phyloP scores from a whole-genome alignment of 331 rosid genomes.

The Pyrus hybrid region DNA sequence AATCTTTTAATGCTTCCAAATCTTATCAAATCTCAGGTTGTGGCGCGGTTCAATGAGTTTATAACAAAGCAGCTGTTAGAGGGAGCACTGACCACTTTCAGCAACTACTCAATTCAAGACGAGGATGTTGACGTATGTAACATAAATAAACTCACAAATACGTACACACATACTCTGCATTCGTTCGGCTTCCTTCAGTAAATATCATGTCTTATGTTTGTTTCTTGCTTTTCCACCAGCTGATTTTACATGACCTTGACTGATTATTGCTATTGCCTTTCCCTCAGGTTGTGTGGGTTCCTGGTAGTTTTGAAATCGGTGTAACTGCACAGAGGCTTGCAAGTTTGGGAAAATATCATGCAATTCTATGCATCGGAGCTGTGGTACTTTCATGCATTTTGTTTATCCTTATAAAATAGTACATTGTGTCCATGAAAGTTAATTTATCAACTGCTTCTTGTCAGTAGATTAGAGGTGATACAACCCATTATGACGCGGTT shows the following conservation, averaged over 20 bases:
- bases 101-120: slow-evolving; percentile 60
- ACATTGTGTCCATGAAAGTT: neutral
- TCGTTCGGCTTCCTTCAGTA: no score
- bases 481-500: slow-evolving; percentile 88
- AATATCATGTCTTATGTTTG: neutral
- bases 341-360: slow-evolving; percentile 66
- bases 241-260: neutral
- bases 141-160: neutral
- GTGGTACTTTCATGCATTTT: slow-evolving; percentile 50
- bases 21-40: slow-evolving; percentile 40
- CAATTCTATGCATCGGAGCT: slow-evolving; percentile 86
- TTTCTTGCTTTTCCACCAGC: slow-evolving; percentile 12
- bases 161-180: neutral
- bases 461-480: slow-evolving; percentile 79
- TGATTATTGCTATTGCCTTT: slow-evolving; percentile 12
- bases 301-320: slow-evolving; percentile 92
- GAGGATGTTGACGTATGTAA: slow-evolving; percentile 76
- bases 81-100: slow-evolving; percentile 83
- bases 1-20: no score
- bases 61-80: slow-evolving; percentile 73
- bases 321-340: slow-evolving; percentile 68
- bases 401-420: neutral
- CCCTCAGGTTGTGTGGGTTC: slow-evolving; percentile 90
- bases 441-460: slow-evolving; percentile 6
- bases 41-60: slow-evolving; percentile 87